Conservation (phyloP, 148 eudicot genomes). For the Amaranthus cruentus region DNA sequence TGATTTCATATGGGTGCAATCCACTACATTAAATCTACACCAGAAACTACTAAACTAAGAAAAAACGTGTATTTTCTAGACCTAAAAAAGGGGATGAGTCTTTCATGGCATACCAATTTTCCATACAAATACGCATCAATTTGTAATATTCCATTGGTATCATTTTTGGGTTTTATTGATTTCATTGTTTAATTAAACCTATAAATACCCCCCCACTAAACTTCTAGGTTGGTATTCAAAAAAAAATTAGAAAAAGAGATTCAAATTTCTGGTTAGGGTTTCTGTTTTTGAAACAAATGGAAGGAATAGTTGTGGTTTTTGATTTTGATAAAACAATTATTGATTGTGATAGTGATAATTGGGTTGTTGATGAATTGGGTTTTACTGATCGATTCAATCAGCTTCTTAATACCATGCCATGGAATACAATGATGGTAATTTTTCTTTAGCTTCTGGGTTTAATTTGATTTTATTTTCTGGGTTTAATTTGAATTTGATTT, state of each 20-base stretch:
- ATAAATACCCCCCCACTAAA: constrained; percentile 16
- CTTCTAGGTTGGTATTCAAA: neutral
- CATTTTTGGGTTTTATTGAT: too few species aligned
- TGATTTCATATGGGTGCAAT: too few species aligned
- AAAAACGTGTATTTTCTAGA: too few species aligned
- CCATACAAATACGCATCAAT: too few species aligned
- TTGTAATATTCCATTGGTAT: too few species aligned
- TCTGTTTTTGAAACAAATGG: constrained; percentile 21
- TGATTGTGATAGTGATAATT: constrained; percentile 66
- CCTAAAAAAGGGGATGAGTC: too few species aligned
- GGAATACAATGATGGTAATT: constrained; percentile 70
- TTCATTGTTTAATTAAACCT: neutral
- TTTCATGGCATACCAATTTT: too few species aligned
- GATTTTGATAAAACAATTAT: constrained; percentile 83
- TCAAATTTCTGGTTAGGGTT: neutral
- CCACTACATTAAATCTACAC: too few species aligned
- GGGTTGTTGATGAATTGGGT: constrained; percentile 77
- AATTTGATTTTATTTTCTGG: too few species aligned
- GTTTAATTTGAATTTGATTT: too few species aligned
- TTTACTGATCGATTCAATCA: constrained; percentile 63
- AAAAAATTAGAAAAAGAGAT: neutral
- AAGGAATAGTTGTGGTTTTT: constrained; percentile 57
- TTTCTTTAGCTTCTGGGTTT: neutral
- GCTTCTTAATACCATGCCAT: constrained; percentile 76
- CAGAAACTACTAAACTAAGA: too few species aligned